Base-by-base conservation (phyloP, 352 stramenopile species). In the Thalassiosira livingstoniorum region DNA sequence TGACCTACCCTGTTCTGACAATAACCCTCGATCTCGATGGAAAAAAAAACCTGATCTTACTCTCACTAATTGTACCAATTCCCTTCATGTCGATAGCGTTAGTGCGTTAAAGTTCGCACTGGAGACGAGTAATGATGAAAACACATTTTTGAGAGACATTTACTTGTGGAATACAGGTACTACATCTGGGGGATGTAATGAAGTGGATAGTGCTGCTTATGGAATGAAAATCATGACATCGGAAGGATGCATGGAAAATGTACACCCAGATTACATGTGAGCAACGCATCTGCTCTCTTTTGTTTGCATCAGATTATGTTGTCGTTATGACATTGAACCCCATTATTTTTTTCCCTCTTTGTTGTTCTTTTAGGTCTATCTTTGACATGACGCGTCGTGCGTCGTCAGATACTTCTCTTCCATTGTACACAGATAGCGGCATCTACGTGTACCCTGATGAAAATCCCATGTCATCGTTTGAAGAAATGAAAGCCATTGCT, bases 191-290 rank as follows among this genome's bases (percentile, higher is more conserved):
- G 83, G 75, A 3, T 89, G 83, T 54, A 51, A 86, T 66, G 55
- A 75, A 27, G 45, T 62, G 4, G 83, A 89, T 61, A 75, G 68
- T 35, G 27, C 65, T 32, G 39, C 73, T 35, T 85, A 85, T 55
- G 83, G 83, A 13, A 89, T 89, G 83, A 65, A 87, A n/a, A 61
- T 89, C 27, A 85, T 85, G 74, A 89, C 78, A 35, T 42, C 73
- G 13, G 83, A 87, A 27, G 83, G 83, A 7, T 89, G 83, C 47
- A 87, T 74, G 78, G 78, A 89, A 57, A 89, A 89, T 71, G 72
- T 87, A 45, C 75, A 89, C 69, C 83, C 83, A 31, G 76, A 89
- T 75, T 75, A 85, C 39, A 80, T 87, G 76, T 87, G 55, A 87
- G 80, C 72, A 18, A 54, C 64, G n/a, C n/a, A n/a, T n/a, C n/a